Conservation (phyloP, 306 rosid species). For the Styphnolobium japonicum region DNA sequence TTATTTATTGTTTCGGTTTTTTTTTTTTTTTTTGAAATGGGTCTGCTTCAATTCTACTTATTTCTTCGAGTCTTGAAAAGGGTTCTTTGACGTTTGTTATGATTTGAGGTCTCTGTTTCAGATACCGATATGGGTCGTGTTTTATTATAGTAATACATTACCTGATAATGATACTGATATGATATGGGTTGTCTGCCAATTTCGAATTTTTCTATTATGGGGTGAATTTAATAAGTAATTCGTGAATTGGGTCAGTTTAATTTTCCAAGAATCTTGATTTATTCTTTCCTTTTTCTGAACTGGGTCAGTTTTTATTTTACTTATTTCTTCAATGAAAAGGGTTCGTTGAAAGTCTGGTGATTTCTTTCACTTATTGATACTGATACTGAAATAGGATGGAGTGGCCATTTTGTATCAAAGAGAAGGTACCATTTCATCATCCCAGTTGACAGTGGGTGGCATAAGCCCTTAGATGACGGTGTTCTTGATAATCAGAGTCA, state of each 20-base stretch:
- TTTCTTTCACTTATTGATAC: background rate
- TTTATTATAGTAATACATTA: too few relatives aligned
- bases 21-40: background rate
- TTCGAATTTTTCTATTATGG: background rate
- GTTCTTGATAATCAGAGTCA: conserved; percentile 54
- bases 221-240: background rate
- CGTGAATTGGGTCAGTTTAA: background rate
- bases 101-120: background rate
- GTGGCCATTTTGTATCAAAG: conserved; percentile 77
- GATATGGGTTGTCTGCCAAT: background rate
- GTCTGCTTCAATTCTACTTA: background rate
- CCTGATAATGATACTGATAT: background rate
- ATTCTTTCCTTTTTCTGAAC: background rate
- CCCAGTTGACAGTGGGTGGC: conserved; percentile 65
- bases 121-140: background rate
- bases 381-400: conserved; percentile 63
- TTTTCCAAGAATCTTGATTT: conserved; percentile 6
- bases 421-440: conserved; percentile 79
- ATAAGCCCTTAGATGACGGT: conserved; percentile 62
- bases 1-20: background rate
- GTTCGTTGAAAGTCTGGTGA: background rate
- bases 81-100: background rate
- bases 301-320: background rate
- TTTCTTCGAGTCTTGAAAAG: background rate
- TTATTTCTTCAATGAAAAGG: background rate